Evolutionary conservation across 768 basidiomycete genomes (phyloP), one percentile per base, ranked within the genome.

Genomic region (Hebeloma cylindrosporum): DNA sequence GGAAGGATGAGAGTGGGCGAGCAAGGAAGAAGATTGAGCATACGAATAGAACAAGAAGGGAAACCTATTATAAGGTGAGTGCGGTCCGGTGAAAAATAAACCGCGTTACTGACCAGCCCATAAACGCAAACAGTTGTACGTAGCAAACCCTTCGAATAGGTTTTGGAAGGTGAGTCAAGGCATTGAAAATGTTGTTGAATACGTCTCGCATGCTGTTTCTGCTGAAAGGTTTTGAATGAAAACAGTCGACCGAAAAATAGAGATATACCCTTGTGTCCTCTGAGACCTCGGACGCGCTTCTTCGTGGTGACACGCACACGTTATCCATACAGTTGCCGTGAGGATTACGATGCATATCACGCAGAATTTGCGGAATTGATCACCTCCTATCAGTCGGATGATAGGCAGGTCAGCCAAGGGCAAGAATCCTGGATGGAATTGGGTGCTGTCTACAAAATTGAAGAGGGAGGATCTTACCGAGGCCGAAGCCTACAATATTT

Each of bases 281-380:
- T 63, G 62, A 5, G 60, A 45, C 29, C 68, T 69, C 40, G 75
- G 71, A 18, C 81, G 79, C 39, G 78, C 85, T 59, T 87, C 77
- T 63, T 94, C 95, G 55, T 87, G 78, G 48, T 93, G 90, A 31
- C 71, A 88, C 62, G 76, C 79, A 60, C 93, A 97, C 2, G 96
- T 98, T 30, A 93, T 80, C 75, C 80, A 83, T 20, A 98, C 91
- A 1, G 92, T 93, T 40, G 71, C 49, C 3, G 85, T 80, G 6
- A 98, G 80, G 29, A 93, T 79, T 33, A 85, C 52, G 43, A 94
- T 83, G 57, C 83, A 85, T 50, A 97, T 71, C 34, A 97, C 73
- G 58, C 93, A 97, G 61, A 99, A 93, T 62, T 95, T 97, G 54
- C 95, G 80, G 70, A 99, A 99, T 62, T 99, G 95, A 27, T 79